A percentile compares a stretch with the other conserved stretches of the same genome.
phyloP scores from a whole-genome alignment of 2,329 filamentous ascomycete genomes.

The Fusarium succisae region DNA sequence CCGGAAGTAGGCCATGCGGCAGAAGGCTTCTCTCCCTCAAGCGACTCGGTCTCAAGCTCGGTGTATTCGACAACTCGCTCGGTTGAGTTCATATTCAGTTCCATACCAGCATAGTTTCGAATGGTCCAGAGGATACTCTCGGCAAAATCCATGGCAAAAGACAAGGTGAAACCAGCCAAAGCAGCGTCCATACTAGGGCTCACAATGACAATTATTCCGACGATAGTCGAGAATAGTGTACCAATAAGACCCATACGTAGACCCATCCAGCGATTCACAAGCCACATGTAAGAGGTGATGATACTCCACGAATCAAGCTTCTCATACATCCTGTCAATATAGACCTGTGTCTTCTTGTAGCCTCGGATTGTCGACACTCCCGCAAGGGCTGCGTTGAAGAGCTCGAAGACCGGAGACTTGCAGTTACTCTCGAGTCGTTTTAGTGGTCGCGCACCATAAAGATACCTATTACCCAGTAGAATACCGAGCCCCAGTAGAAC shows the following conservation, averaged over 20 bases:
- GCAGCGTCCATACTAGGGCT: slow-evolving; percentile 71
- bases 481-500: slow-evolving; percentile 66
- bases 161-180: slow-evolving; percentile 78
- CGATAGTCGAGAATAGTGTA: slow-evolving; percentile 72
- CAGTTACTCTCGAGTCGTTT: slow-evolving; percentile 81
- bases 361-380: slow-evolving; percentile 81
- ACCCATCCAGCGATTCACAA: slow-evolving; percentile 81
- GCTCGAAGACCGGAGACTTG: slow-evolving; percentile 83
- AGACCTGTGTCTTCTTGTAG: slow-evolving; percentile 74
- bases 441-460: slow-evolving; percentile 76
- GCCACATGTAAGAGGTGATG: slow-evolving; percentile 73
- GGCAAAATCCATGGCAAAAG: slow-evolving; percentile 77
- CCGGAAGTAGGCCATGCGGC: slow-evolving; percentile 81
- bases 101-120: slow-evolving; percentile 73
- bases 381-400: slow-evolving; percentile 76
- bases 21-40: slow-evolving; percentile 68
- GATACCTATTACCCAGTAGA: slow-evolving; percentile 69
- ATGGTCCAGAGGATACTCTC: slow-evolving; percentile 71
- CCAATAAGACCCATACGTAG: slow-evolving; percentile 77
- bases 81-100: slow-evolving; percentile 81
- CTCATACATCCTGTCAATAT: slow-evolving; percentile 74
- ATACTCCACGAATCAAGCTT: slow-evolving; percentile 75
- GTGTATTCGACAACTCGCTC: slow-evolving; percentile 82
- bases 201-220: slow-evolving; percentile 71
- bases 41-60: slow-evolving; percentile 72